Conservation (phyloP, 768 basidiomycete species). For the Lactarius evosmus region DNA sequence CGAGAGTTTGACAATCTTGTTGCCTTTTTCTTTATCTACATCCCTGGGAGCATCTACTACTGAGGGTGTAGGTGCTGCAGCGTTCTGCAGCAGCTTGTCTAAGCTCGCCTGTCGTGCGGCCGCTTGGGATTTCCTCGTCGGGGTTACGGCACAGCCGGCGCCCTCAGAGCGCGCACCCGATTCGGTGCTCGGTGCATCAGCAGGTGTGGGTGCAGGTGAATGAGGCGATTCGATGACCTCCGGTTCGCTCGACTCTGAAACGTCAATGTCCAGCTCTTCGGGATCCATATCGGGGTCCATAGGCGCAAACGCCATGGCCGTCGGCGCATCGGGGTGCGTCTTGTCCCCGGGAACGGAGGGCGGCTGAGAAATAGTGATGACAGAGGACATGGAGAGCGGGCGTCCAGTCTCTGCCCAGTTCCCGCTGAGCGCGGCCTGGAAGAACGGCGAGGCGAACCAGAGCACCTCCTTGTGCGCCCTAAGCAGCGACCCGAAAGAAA, state of each 20-base stretch:
- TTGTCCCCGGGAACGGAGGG: conserved; percentile 55
- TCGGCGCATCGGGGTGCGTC: conserved; percentile 40
- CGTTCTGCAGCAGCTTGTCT: conserved; percentile 44
- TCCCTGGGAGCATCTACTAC: conserved; percentile 14
- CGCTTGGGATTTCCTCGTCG: conserved; percentile 31
- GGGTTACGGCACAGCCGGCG: conserved; percentile 34
- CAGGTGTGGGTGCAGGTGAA: background rate
- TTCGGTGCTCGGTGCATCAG: background rate
- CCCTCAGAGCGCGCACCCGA: conserved; percentile 30
- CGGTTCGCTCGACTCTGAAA: conserved; percentile 31
- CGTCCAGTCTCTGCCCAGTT: conserved; percentile 90
- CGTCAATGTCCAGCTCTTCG: conserved; percentile 43
- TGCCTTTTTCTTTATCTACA: conserved; percentile 26
- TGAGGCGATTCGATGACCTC: conserved; percentile 32
- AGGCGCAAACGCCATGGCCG: conserved; percentile 60
- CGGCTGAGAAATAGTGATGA: conserved; percentile 81
- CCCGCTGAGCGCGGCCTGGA: conserved; percentile 86
- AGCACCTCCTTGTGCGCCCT: conserved; percentile 93
- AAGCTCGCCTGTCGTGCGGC: conserved; percentile 44
- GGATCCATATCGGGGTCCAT: conserved; percentile 49
- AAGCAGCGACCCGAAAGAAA: no score
- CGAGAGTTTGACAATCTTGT: conserved; percentile 19
- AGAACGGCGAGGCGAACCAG: conserved; percentile 93
- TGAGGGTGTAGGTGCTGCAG: conserved; percentile 12
- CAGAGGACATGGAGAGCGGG: conserved; percentile 73